Evolutionary conservation across 2,329 filamentous ascomycete species (phyloP).

Genomic region (Trichoderma oligosporum): DNA sequence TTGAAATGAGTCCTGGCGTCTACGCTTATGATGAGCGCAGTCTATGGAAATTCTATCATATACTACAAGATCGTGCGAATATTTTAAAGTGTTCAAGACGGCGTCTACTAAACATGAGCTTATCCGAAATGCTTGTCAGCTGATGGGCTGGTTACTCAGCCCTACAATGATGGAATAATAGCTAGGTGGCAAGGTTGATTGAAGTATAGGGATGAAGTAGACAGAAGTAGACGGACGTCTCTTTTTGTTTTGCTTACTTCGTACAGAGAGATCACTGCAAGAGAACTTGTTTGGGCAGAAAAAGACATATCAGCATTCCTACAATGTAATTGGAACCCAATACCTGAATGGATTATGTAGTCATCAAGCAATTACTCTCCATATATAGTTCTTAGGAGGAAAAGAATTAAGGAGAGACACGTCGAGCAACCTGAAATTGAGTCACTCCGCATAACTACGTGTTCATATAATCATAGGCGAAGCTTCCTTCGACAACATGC

Average conservation of each 20-base stretch:
- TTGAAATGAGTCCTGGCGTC: too few relatives aligned
- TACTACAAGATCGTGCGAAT: too few relatives aligned
- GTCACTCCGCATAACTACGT: not conserved
- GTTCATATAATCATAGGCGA: not conserved
- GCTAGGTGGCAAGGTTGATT: not conserved
- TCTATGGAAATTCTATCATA: too few relatives aligned
- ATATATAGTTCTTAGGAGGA: not conserved
- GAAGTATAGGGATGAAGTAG: not conserved
- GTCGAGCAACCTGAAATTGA: not conserved
- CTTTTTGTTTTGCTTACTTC: not conserved
- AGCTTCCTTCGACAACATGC: not conserved
- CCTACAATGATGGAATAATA: slow-evolving; percentile 9
- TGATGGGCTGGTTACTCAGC: slow-evolving; percentile 17
- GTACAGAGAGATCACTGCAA: not conserved
- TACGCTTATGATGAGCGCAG: too few relatives aligned
- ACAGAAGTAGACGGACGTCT: slow-evolving; percentile 7
- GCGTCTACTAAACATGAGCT: slow-evolving; percentile 4
- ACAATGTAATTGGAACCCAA: too few relatives aligned
- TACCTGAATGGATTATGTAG: not conserved
- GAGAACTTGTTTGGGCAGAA: not conserved
- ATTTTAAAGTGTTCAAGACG: slow-evolving; percentile 36
- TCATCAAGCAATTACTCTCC: not conserved
- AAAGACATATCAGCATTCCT: too few relatives aligned
- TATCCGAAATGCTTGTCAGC: slow-evolving; percentile 9
- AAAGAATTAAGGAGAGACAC: not conserved